These are phyloP conservation scores for Ogataea ramenticola DNA, from an alignment of 805 yeast species.

Conservation along the genomic window DNA sequence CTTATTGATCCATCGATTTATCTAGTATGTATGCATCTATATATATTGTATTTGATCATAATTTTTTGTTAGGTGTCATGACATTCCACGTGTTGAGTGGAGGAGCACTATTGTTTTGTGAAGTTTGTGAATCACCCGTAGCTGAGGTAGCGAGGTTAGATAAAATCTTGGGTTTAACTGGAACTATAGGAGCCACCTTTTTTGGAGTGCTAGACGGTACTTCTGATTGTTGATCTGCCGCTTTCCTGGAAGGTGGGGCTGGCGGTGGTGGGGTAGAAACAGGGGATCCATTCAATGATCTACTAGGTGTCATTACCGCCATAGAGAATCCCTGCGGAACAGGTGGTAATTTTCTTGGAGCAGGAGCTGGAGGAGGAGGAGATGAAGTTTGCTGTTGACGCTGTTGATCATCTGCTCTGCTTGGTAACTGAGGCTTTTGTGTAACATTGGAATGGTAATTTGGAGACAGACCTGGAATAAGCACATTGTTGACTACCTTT, in stretches of 20 bases:
- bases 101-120: neutral
- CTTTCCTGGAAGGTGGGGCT: constrained; percentile 22
- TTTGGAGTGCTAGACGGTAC: neutral
- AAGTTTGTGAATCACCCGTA: neutral
- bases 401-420: too few species aligned
- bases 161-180: constrained; percentile 22
- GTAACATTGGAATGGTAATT: neutral
- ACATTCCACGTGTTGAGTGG: constrained; percentile 16
- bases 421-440: neutral
- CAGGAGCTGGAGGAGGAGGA: constrained; percentile 7
- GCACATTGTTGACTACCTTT: neutral
- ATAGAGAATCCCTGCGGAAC: constrained; percentile 9
- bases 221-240: neutral
- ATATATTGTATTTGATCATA: constrained; percentile 4
- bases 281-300: constrained; percentile 22
- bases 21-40: too few species aligned
- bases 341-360: constrained; percentile 8
- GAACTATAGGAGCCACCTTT: constrained; percentile 25
- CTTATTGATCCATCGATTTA: neutral
- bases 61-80: constrained; percentile 24
- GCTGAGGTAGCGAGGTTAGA: constrained; percentile 7
- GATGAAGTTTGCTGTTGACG: neutral
- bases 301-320: constrained; percentile 24
- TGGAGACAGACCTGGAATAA: neutral
- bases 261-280: constrained; percentile 35